Evolutionary conservation across 2,329 filamentous ascomycete species (phyloP).

Genomic region (Exophiala sideris): DNA sequence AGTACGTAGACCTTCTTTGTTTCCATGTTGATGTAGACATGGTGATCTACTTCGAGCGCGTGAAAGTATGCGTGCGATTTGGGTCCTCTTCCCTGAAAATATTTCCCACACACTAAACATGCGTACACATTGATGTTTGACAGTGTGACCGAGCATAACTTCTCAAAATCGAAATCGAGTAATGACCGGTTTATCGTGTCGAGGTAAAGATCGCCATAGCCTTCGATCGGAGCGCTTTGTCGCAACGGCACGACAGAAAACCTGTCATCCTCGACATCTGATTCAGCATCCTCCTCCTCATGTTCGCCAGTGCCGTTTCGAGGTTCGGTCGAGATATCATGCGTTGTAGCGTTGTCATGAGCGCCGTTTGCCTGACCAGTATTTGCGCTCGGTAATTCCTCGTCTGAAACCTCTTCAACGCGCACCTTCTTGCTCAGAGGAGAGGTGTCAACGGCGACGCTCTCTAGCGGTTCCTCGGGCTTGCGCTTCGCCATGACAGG

Average conservation of each 20-base stretch:
- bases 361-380: neutral
- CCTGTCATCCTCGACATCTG: conserved; percentile 37
- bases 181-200: conserved; percentile 93
- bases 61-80: conserved; percentile 98
- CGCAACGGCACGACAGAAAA: conserved; percentile 47
- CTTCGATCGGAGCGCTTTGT: conserved; percentile 75
- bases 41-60: conserved; percentile 88
- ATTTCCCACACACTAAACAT: conserved; percentile 95
- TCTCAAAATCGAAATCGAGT: conserved; percentile 98
- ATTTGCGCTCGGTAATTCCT: conserved; percentile 13
- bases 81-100: conserved; percentile 88
- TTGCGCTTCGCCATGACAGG: conserved; percentile 45
- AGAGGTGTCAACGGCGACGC: conserved; percentile 35
- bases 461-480: conserved; percentile 43
- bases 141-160: conserved; percentile 90
- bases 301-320: neutral
- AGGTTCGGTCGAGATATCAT: neutral
- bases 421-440: conserved; percentile 45
- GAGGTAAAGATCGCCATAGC: conserved; percentile 93
- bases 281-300: conserved; percentile 34
- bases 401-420: conserved; percentile 36
- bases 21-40: conserved; percentile 98
- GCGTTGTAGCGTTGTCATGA: conserved; percentile 15
- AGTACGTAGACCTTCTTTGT: conserved; percentile 87
- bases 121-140: conserved; percentile 99